Evolutionary conservation across 371 early-diverging fungal genomes (phyloP).

Genomic region (Rhizopus arrhizus): DNA sequence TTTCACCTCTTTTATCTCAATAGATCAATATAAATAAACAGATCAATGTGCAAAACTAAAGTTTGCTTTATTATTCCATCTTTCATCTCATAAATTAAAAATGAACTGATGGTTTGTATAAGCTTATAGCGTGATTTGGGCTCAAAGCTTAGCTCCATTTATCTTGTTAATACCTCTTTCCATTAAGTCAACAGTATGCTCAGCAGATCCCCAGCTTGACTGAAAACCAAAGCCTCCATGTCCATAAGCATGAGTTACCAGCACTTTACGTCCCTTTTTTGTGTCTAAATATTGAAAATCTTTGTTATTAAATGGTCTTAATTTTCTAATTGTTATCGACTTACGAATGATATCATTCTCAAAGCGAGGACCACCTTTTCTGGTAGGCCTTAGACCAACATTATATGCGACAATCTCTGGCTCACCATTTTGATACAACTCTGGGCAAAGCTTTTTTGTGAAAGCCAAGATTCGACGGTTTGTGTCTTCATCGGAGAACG

Average conservation of each 20-base stretch:
- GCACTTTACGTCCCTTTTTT: slow-evolving; percentile 31
- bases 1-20: no score
- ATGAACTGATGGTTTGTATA: no score
- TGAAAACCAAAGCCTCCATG: slow-evolving; percentile 79
- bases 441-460: slow-evolving; percentile 29
- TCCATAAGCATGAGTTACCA: slow-evolving; percentile 78
- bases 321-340: slow-evolving; percentile 20
- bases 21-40: no score
- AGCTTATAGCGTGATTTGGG: no score
- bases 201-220: slow-evolving; percentile 76
- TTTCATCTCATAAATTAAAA: no score
- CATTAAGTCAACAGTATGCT: slow-evolving; percentile 50
- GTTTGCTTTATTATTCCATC: no score
- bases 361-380: slow-evolving; percentile 68
- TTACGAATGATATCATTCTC: slow-evolving; percentile 62
- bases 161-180: slow-evolving; percentile 35
- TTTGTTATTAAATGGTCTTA: neutral
- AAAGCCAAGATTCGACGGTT: slow-evolving; percentile 23
- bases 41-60: no score
- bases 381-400: slow-evolving; percentile 74
- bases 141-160: slow-evolving; percentile 12
- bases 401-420: slow-evolving; percentile 60
- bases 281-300: slow-evolving; percentile 4
- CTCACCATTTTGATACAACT: slow-evolving; percentile 35
- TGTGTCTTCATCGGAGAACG: slow-evolving; percentile 29